phyloP scores from a whole-genome alignment of 495 filamentous ascomycete genomes.

The Xylaria bambusicola region DNA sequence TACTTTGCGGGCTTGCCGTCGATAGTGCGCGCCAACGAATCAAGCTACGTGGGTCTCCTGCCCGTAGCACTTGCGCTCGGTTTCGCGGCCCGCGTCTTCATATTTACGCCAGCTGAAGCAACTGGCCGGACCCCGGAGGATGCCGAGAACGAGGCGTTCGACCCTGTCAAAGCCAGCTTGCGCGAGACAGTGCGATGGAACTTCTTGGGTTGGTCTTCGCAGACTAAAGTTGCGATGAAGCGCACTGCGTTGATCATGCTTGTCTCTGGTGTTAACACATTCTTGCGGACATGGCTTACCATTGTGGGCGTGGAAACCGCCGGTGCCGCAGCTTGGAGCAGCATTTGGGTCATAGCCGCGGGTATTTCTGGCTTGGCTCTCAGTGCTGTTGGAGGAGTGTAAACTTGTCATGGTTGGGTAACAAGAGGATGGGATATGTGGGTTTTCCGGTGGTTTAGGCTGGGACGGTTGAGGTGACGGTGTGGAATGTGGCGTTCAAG shows the following conservation, averaged over 20 bases:
- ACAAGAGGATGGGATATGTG: not conserved
- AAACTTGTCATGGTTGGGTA: not conserved
- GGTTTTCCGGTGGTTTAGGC: not conserved
- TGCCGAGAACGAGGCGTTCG: slow-evolving; percentile 43
- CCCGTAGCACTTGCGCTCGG: slow-evolving; percentile 59
- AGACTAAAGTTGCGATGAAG: slow-evolving; percentile 64
- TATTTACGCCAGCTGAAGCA: slow-evolving; percentile 69
- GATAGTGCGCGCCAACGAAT: slow-evolving; percentile 62
- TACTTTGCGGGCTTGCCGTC: slow-evolving; percentile 70
- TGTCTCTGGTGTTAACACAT: slow-evolving; percentile 61
- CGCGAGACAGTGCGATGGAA: slow-evolving; percentile 63
- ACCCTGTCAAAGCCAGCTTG: slow-evolving; percentile 56
- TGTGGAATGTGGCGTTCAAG: not conserved
- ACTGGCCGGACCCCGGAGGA: slow-evolving; percentile 43
- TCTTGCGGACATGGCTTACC: slow-evolving; percentile 61
- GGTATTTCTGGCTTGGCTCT: slow-evolving; percentile 59
- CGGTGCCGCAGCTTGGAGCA: slow-evolving; percentile 70
- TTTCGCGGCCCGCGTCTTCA: slow-evolving; percentile 66
- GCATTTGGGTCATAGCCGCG: slow-evolving; percentile 67
- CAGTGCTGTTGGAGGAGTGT: slow-evolving; percentile 54
- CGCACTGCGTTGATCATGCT: slow-evolving; percentile 64
- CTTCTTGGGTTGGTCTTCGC: slow-evolving; percentile 60
- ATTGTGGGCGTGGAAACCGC: slow-evolving; percentile 65
- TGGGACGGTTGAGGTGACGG: not conserved
- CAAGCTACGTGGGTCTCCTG: slow-evolving; percentile 58